Percentiles rank a stretch among this genome's conserved stretches.
phyloP scores from a whole-genome alignment of 1,284 basidiomycete species.

The Trichosporon coremiiforme region DNA sequence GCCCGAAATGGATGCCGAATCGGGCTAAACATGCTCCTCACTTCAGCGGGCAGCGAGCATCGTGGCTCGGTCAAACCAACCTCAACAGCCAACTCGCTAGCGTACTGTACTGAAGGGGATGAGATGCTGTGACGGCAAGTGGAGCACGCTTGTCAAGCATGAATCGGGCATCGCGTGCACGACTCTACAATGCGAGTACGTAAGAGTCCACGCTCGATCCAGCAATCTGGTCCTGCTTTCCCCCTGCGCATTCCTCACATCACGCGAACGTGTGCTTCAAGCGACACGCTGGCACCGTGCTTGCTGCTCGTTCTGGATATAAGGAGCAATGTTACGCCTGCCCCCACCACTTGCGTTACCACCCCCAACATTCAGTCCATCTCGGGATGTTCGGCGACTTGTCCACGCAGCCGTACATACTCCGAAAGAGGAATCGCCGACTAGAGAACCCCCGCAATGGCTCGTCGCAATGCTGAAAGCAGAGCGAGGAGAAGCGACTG shows the following conservation, averaged over 20 bases:
- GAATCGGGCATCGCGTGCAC: neutral
- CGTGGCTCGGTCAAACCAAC: too few species aligned
- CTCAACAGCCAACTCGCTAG: too few species aligned
- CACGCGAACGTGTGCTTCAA: too few species aligned
- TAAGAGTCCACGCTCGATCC: neutral
- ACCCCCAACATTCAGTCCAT: too few species aligned
- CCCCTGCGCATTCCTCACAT: neutral
- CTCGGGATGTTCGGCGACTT: neutral
- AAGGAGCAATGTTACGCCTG: neutral
- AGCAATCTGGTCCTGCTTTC: neutral
- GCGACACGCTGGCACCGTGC: too few species aligned
- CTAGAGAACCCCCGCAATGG: too few species aligned
- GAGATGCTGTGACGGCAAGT: neutral
- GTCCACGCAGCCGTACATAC: neutral
- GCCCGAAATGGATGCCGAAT: neutral
- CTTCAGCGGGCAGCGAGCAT: too few species aligned
- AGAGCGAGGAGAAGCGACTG: too few species aligned
- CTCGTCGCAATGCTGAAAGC: too few species aligned
- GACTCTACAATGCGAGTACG: neutral
- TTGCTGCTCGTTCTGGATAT: neutral
- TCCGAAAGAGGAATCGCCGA: neutral
- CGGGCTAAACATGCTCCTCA: too few species aligned
- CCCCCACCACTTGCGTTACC: neutral
- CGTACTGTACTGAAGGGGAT: too few species aligned
- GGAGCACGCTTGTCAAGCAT: slow-evolving; percentile 10